These are phyloP conservation scores for Aspergillus sclerotiicarbonarius DNA, from an alignment of 495 filamentous ascomycete genomes.

Conservation along the genomic window DNA sequence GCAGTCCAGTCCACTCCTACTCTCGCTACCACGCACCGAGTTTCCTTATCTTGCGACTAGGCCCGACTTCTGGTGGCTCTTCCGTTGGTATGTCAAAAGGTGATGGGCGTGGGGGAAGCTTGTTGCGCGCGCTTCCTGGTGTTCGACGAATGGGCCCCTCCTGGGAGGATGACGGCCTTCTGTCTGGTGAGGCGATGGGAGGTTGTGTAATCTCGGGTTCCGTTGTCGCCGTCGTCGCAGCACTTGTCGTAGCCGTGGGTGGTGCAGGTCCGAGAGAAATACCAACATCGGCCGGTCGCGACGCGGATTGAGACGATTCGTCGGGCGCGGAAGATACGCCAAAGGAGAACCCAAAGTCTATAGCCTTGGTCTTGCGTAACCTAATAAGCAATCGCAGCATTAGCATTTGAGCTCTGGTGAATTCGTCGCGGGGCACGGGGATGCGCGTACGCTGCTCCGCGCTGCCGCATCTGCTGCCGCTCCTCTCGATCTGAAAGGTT, in stretches of 20 bases:
- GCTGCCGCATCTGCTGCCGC: conserved; percentile 57
- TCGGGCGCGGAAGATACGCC: conserved; percentile 28
- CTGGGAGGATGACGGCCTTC: conserved; percentile 5
- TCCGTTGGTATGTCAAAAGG: conserved; percentile 23
- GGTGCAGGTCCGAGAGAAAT: conserved; percentile 8
- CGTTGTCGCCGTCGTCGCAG: neutral
- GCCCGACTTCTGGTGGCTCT: conserved; percentile 19
- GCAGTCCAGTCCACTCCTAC: neutral
- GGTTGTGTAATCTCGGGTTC: conserved; percentile 14
- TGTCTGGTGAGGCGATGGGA: neutral
- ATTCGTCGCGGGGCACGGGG: conserved; percentile 26
- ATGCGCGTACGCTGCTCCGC: conserved; percentile 55
- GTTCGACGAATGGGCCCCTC: conserved; percentile 13
- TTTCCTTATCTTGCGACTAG: conserved; percentile 28
- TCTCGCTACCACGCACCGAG: conserved; percentile 22
- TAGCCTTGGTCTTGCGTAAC: conserved; percentile 45
- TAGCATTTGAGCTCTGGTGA: conserved; percentile 17
- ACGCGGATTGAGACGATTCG: conserved; percentile 19
- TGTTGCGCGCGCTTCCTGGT: conserved; percentile 26
- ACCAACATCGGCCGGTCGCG: conserved; percentile 20
- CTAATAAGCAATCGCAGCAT: conserved; percentile 24
- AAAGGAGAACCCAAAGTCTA: conserved; percentile 54
- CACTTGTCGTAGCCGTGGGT: neutral
- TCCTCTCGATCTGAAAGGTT: conserved; percentile 49
- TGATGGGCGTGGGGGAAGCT: conserved; percentile 21